These are phyloP conservation scores for Coemansia sp. DNA, from an alignment of 192 early-diverging fungal species.

Conservation along the genomic window DNA sequence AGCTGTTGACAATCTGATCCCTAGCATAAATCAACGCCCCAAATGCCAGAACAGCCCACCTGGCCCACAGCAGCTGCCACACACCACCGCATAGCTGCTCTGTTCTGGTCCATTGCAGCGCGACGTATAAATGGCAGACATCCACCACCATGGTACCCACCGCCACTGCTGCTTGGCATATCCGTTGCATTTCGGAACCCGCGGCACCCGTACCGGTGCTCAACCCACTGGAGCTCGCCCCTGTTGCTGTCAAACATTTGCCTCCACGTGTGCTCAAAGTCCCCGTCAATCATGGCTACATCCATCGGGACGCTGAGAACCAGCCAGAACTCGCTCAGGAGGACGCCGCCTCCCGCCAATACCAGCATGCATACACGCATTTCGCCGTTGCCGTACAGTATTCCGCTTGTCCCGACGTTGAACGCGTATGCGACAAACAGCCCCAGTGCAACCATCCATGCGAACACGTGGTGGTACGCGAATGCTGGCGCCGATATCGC, in stretches of 20 bases:
- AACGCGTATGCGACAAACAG: constrained; percentile 4
- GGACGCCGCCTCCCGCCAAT: not conserved
- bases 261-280: constrained; percentile 49
- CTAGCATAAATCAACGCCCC: constrained; percentile 11
- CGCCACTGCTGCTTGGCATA: constrained; percentile 31
- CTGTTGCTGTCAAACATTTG: constrained; percentile 42
- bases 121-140: constrained; percentile 18
- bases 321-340: constrained; percentile 31
- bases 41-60: constrained; percentile 1
- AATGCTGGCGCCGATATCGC: not conserved
- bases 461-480: not conserved
- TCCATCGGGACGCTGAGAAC: constrained; percentile 19
- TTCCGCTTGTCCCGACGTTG: constrained; percentile 9
- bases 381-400: constrained; percentile 1
- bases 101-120: constrained; percentile 7
- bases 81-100: constrained; percentile 7
- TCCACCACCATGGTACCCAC: constrained; percentile 4
- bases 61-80: constrained; percentile 23
- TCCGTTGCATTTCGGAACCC: constrained; percentile 39
- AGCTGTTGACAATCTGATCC: not conserved
- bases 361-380: constrained; percentile 16
- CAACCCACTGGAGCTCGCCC: constrained; percentile 39
- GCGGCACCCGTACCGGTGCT: constrained; percentile 55
- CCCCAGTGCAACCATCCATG: constrained; percentile 13
- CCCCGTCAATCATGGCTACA: constrained; percentile 8